Base-by-base conservation (phyloP, 371 early-diverging fungal species). In the Basidiobolus meristosporus region DNA sequence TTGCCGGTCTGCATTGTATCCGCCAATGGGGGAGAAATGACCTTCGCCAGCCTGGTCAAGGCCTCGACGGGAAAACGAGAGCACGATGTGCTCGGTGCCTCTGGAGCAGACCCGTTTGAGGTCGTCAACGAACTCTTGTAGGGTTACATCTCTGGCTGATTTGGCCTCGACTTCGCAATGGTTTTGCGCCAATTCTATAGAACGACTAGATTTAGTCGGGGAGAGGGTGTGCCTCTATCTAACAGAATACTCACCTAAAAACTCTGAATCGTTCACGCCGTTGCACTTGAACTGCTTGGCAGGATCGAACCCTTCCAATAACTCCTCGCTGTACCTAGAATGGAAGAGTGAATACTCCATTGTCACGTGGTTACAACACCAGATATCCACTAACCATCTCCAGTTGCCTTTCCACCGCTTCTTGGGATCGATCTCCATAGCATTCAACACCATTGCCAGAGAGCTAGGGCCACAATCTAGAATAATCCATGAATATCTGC, bases 331-430 rank as follows among this genome's bases (percentile, higher is more conserved):
- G 51, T 73, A 79, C 26, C 26, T 26, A 26, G 26, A 26, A 5
- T 26, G 5, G 9, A 26, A 26, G 26, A 26, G 26, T 26, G 9
- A 26, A 9, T 9, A 26, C 26, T 9, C 9, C 3, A 26, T 26
- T 9, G 26, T 5, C 3, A 26, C 9, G 5, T 9, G 9, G 9
- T 3, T 26, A 26, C 5, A 26, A 26, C 26, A 3, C 26, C 9
- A 26, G 9, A 26, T 26, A 26, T 26, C 26, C 3, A 26, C 26
- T 26, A 26, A 26, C 85, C 84, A 90, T 36, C 91, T 61, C 92
- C 92, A 91, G 9, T 81, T 80, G 3, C 92, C 90, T 57, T 91
- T 89, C 92, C 92, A 91, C 15, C 63, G 59, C 42, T 75, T 63
- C 26, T 80, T 70, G 0, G 90, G 90, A 50, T 89, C 89, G 10